A percentile compares a stretch with the other conserved stretches of the same genome.
Conservation (phyloP, 495 filamentous ascomycete species). For the Penicillium flavigenum region DNA sequence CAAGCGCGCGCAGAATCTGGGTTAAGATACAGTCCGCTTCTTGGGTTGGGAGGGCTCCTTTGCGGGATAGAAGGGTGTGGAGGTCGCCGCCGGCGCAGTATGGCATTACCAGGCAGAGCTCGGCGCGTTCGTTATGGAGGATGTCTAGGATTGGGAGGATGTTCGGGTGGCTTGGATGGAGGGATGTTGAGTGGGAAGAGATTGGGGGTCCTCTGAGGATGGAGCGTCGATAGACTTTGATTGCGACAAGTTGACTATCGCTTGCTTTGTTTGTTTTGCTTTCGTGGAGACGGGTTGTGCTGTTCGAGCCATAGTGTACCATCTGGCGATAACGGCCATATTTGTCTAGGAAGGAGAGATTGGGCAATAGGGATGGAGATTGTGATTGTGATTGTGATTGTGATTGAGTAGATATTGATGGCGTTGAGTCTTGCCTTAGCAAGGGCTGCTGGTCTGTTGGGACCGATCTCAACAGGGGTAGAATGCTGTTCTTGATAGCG, state of each 20-base stretch:
- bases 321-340: conserved; percentile 34
- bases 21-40: conserved; percentile 96
- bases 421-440: conserved; percentile 5
- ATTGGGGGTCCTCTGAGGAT: conserved; percentile 77
- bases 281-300: conserved; percentile 31
- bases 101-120: conserved; percentile 97
- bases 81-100: conserved; percentile 93
- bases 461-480: conserved; percentile 12
- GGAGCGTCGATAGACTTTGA: conserved; percentile 91
- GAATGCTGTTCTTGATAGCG: conserved; percentile 10
- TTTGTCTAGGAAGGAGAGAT: conserved; percentile 22
- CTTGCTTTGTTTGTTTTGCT: conserved; percentile 10
- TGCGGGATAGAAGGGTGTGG: conserved; percentile 80
- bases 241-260: conserved; percentile 71
- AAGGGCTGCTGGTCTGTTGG: conserved; percentile 23
- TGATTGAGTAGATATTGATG: conserved; percentile 1
- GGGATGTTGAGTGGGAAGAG: conserved; percentile 80
- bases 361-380: not conserved
- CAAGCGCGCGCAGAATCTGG: conserved; percentile 94
- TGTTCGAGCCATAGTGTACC: conserved; percentile 34
- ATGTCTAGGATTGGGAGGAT: conserved; percentile 92
- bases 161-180: conserved; percentile 70
- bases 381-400: not conserved
- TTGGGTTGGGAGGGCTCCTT: conserved; percentile 62
- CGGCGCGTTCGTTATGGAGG: conserved; percentile 84